Conservation (phyloP, 1,139 yeast genomes). For the Hanseniaspora sp. region DNA sequence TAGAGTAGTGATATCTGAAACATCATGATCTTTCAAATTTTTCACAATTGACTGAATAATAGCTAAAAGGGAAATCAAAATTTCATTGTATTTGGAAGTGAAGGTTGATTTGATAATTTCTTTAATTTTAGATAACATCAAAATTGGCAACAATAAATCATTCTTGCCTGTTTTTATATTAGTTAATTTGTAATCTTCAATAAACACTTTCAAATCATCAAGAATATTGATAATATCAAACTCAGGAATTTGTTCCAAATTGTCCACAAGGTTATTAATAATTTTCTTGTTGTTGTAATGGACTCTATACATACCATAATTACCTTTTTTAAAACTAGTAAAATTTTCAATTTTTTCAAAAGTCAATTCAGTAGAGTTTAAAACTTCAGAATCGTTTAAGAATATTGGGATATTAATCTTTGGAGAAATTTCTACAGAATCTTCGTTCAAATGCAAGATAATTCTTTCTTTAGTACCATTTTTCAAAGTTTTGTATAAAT, state of each 20-base stretch:
- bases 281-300: constrained; percentile 27
- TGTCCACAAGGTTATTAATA: constrained; percentile 27
- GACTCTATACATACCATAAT: constrained; percentile 39
- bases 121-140: not conserved
- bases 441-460: constrained; percentile 4
- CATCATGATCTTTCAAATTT: constrained; percentile 1
- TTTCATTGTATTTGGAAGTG: constrained; percentile 3
- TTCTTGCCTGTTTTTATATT: not conserved
- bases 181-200: constrained; percentile 19
- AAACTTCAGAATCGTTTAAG: constrained; percentile 12
- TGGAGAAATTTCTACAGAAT: constrained; percentile 6
- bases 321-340: constrained; percentile 36
- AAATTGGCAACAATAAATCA: constrained; percentile 8
- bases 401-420: constrained; percentile 18
- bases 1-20: not conserved
- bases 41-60: constrained; percentile 1
- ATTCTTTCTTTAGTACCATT: constrained; percentile 7
- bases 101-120: not conserved
- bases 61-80: not conserved
- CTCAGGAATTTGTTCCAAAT: constrained; percentile 24
- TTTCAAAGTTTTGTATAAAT: not conserved
- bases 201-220: constrained; percentile 26
- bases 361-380: constrained; percentile 34
- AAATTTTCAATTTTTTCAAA: constrained; percentile 38
- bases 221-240: constrained; percentile 27